Percentiles rank a stretch among this genome's conserved stretches.
Conservation (phyloP, 2,329 filamentous ascomycete species). For the Alternaria brassicae region DNA sequence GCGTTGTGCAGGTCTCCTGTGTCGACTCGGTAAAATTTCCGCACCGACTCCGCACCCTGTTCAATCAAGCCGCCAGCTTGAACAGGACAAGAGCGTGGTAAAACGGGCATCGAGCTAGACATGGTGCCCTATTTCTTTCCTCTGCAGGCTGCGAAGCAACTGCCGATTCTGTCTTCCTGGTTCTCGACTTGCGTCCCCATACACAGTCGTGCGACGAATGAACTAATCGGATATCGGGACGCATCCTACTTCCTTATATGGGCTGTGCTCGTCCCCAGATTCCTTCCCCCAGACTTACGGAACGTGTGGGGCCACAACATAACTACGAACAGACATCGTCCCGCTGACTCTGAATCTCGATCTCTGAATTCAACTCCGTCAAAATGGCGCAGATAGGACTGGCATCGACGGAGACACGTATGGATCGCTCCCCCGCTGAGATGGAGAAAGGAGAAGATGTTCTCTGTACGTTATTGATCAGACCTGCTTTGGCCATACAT, state of each 20-base stretch:
- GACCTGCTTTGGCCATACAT: not conserved
- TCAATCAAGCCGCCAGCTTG: slow-evolving; percentile 27
- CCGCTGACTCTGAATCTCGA: slow-evolving; percentile 4
- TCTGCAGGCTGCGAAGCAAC: slow-evolving; percentile 31
- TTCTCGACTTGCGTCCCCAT: slow-evolving; percentile 18
- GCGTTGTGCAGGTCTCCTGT: slow-evolving; percentile 19
- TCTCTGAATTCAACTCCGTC: not conserved
- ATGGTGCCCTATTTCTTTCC: slow-evolving; percentile 21
- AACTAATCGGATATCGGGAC: slow-evolving; percentile 17
- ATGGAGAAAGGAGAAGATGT: slow-evolving; percentile 30
- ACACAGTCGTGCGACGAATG: slow-evolving; percentile 5
- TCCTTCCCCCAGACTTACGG: slow-evolving; percentile 31
- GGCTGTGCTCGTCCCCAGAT: slow-evolving; percentile 40
- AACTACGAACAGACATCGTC: slow-evolving; percentile 12
- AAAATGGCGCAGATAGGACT: slow-evolving; percentile 17
- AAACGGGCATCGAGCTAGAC: slow-evolving; percentile 25
- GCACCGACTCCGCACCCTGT: slow-evolving; percentile 21
- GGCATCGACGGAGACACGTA: slow-evolving; percentile 7
- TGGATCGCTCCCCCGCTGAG: slow-evolving; percentile 15
- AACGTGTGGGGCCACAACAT: slow-evolving; percentile 27
- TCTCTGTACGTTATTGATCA: slow-evolving; percentile 26
- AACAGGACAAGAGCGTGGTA: slow-evolving; percentile 22
- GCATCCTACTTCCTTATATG: slow-evolving; percentile 38
- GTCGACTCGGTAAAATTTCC: slow-evolving; percentile 38
- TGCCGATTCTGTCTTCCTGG: slow-evolving; percentile 36